Conservation (phyloP, 2,329 filamentous ascomycete species). For the Laburnicola sp. region DNA sequence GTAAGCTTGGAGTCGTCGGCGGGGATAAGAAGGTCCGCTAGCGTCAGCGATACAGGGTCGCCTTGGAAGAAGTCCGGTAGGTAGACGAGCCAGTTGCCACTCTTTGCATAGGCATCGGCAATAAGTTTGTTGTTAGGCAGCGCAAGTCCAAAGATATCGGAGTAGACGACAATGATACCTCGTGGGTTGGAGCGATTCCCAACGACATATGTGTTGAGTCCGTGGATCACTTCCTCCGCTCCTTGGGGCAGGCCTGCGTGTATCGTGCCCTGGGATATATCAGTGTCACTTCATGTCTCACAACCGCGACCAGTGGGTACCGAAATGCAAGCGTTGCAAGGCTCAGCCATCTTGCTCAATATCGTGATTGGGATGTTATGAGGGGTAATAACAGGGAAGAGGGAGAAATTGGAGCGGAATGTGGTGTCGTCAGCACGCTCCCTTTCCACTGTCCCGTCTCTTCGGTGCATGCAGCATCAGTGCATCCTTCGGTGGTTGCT, state of each 20-base stretch:
- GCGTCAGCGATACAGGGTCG: slow-evolving; percentile 19
- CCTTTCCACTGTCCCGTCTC: no score
- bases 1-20: slow-evolving; percentile 43
- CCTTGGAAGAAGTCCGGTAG: slow-evolving; percentile 33
- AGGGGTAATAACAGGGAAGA: no score
- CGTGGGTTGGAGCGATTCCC: slow-evolving; percentile 22
- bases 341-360: no score
- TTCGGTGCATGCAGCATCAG: no score
- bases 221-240: slow-evolving; percentile 20
- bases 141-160: slow-evolving; percentile 28
- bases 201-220: slow-evolving; percentile 26
- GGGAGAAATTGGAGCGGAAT: no score
- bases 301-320: no score
- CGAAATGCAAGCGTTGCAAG: no score
- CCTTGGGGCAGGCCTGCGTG: slow-evolving; percentile 38
- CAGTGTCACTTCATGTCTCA: not conserved
- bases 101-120: slow-evolving; percentile 26
- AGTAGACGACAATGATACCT: slow-evolving; percentile 28
- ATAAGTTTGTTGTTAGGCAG: slow-evolving; percentile 35
- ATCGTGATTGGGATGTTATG: no score
- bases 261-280: slow-evolving; percentile 38
- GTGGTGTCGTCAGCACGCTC: no score
- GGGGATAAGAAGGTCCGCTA: slow-evolving; percentile 45
- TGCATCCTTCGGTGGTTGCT: no score
- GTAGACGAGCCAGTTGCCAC: slow-evolving; percentile 27